phyloP scores from a whole-genome alignment of 805 yeast genomes.

The Candida ovalis region DNA sequence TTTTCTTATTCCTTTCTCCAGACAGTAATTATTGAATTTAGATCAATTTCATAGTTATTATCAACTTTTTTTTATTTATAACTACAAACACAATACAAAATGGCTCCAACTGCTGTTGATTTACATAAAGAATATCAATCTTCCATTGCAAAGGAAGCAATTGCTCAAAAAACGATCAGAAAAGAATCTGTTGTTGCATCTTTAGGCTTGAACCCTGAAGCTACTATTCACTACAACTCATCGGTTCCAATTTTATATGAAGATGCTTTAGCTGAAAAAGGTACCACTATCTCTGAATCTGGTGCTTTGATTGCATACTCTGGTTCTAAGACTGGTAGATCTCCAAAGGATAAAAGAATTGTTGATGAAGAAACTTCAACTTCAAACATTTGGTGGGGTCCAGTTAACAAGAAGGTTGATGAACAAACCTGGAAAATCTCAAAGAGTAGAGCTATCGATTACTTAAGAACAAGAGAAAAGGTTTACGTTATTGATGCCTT shows the following conservation, averaged over 20 bases:
- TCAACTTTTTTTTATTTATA: neutral
- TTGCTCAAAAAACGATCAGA: conserved; percentile 24
- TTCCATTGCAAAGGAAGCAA: conserved; percentile 21
- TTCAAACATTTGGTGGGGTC: conserved; percentile 97
- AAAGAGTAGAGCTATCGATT: conserved; percentile 94
- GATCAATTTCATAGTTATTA: neutral
- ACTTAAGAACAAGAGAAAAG: conserved; percentile 91
- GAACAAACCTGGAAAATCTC: conserved; percentile 94
- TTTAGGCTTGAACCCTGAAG: conserved; percentile 55
- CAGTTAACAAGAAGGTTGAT: conserved; percentile 91
- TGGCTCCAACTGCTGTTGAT: conserved; percentile 41
- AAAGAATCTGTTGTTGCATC: conserved; percentile 30
- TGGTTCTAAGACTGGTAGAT: conserved; percentile 95
- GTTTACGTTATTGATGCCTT: conserved; percentile 93
- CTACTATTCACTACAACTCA: conserved; percentile 80
- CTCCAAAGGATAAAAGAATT: conserved; percentile 97
- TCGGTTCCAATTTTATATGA: conserved; percentile 91
- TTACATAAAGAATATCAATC: conserved; percentile 29
- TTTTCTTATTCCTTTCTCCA: neutral
- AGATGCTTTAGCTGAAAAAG: conserved; percentile 86
- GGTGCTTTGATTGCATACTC: conserved; percentile 97
- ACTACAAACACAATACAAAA: conserved; percentile 11
- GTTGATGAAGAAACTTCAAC: conserved; percentile 89
- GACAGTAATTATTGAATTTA: neutral
- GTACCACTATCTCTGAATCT: conserved; percentile 85